Evolutionary conservation across 2,329 filamentous ascomycete species (phyloP).

Genomic region (Colletotrichum gigasporum): DNA sequence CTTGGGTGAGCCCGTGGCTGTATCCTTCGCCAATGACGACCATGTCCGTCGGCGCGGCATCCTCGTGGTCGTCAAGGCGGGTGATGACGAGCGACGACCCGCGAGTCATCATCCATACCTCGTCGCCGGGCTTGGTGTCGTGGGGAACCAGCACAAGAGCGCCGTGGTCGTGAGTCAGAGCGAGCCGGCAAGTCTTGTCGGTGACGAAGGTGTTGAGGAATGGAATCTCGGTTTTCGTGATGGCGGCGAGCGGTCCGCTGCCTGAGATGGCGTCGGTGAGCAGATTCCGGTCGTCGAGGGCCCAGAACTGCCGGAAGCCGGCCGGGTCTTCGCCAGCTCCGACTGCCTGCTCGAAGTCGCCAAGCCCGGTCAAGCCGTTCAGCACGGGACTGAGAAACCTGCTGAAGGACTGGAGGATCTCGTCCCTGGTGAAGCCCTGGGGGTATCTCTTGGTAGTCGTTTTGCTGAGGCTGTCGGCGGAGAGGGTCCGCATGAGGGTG

Average conservation of each 20-base stretch:
- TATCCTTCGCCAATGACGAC: constrained; percentile 24
- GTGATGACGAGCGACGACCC: constrained; percentile 11
- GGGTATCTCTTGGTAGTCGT: constrained; percentile 23
- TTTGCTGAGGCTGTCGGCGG: constrained; percentile 23
- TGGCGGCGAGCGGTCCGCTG: constrained; percentile 33
- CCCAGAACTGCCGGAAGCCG: constrained; percentile 46
- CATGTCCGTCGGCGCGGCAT: not conserved
- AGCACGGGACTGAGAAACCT: constrained; percentile 42
- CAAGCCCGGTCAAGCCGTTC: constrained; percentile 45
- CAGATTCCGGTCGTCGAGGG: constrained; percentile 43
- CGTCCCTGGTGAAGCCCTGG: constrained; percentile 35
- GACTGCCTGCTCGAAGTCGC: constrained; percentile 43
- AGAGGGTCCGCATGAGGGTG: constrained; percentile 43
- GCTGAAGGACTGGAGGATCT: constrained; percentile 43
- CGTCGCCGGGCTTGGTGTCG: constrained; percentile 19
- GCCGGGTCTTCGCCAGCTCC: constrained; percentile 42
- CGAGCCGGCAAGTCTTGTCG: constrained; percentile 17
- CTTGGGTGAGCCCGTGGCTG: constrained; percentile 19
- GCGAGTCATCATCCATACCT: constrained; percentile 30
- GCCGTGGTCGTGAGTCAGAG: constrained; percentile 29
- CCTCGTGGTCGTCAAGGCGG: not conserved
- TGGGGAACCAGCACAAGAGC: constrained; percentile 27
- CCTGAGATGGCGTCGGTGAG: constrained; percentile 43
- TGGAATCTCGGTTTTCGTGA: constrained; percentile 37
- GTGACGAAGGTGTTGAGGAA: constrained; percentile 32